Evolutionary conservation across 208 protist species (phyloP), one percentile per base, ranked within the genome.

Genomic region (Crithidia expoeki): DNA sequence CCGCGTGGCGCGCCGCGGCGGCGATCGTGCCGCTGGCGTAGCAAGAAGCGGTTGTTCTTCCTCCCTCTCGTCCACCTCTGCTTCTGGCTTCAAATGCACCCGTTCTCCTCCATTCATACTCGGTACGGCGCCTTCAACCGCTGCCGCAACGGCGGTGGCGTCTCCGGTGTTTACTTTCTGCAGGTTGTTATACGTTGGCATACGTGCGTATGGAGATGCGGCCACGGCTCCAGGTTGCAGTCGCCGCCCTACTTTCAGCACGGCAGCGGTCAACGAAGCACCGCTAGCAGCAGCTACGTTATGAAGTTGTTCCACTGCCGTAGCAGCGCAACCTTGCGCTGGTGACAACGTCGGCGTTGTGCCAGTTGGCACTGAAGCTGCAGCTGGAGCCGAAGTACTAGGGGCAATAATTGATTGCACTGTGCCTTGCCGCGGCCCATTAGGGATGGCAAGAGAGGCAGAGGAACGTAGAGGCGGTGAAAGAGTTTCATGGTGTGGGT

Each of bases 201-300:
- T 32, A 4, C 53, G 46, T 1, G 53, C 33, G 53, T 69, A 49
- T 7, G 61, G 44, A 0, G 61, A 56, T 23, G 70, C 61, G 16
- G 70, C 50, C 17, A 75, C 40, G 16, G 44, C 14, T 5, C 42
- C 42, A 4, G 42, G 16, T 17, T 9, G 42, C 42, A 9, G 42
- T n/a, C 16, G 42, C 42, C 16, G n/a, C 42, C 42, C 12, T 17
- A 17, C 16, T 5, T 9, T 9, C 14, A 17, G 42, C 3, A n/a
- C n/a, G n/a, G n/a, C n/a, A n/a, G n/a, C n/a, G n/a, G n/a, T n/a
- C n/a, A n/a, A n/a, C n/a, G n/a, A n/a, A n/a, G n/a, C n/a, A n/a
- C n/a, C n/a, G n/a, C n/a, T n/a, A n/a, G n/a, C n/a, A n/a, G n/a
- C n/a, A n/a, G n/a, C n/a, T n/a, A n/a, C n/a, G n/a, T n/a, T n/a